These are phyloP conservation scores for Peribolospora baueri DNA, from an alignment of 768 basidiomycete species.

Conservation along the genomic window DNA sequence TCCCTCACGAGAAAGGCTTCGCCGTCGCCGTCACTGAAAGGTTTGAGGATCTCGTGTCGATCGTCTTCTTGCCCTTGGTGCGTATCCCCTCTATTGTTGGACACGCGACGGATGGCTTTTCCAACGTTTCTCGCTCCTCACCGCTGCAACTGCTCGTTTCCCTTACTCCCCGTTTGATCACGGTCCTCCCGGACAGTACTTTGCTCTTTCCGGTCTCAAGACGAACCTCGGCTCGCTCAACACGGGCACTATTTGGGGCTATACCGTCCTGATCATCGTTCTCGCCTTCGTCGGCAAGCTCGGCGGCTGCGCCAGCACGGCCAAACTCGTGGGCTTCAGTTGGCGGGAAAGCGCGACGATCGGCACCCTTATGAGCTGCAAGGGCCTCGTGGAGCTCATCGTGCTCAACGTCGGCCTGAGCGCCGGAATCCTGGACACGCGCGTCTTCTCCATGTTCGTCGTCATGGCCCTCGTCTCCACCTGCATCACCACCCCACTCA, in stretches of 20 bases:
- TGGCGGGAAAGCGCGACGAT: conserved; percentile 58
- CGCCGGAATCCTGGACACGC: conserved; percentile 42
- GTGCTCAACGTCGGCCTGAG: conserved; percentile 68
- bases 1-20: conserved; percentile 61
- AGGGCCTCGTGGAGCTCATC: conserved; percentile 70
- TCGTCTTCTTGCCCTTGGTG: conserved; percentile 53
- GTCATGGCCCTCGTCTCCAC: conserved; percentile 4
- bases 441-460: conserved; percentile 75
- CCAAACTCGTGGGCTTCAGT: conserved; percentile 38
- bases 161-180: conserved; percentile 10
- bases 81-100: conserved; percentile 13
- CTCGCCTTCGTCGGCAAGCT: conserved; percentile 66
- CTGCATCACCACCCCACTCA: conserved; percentile 52
- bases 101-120: conserved; percentile 5
- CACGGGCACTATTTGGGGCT: conserved; percentile 57
- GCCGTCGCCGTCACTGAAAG: conserved; percentile 59
- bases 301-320: conserved; percentile 36
- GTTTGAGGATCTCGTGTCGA: conserved; percentile 60
- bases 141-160: background rate
- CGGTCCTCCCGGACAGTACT: conserved; percentile 33
- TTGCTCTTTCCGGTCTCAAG: conserved; percentile 59
- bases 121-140: conserved; percentile 1
- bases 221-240: conserved; percentile 61
- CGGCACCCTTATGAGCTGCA: conserved; percentile 70
- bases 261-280: conserved; percentile 43